Evolutionary conservation across 345 rosid species (phyloP), one percentile per base, ranked within the genome.

Genomic region (Syzygium jambos): DNA sequence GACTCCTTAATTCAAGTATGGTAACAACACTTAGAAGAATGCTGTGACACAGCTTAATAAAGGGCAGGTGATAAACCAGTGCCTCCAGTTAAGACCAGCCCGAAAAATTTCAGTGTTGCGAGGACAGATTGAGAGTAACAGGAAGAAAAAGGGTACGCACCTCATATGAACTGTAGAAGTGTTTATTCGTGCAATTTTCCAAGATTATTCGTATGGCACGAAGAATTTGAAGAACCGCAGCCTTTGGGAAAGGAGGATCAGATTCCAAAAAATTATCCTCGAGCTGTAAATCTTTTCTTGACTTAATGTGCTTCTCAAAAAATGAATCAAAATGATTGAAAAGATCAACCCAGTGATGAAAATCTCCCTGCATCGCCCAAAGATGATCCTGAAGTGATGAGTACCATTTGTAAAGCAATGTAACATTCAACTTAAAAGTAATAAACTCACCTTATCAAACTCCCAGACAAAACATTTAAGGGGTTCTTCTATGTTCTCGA

Each of bases 321-420:
- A 92, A 95, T 85, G 97, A 92, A 92, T 95, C 99, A 89, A 97
- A 97, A 90, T 96, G 92, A 92, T 96, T 96, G 89, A 97, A 96
- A 87, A 96, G 98, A 89, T 97, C 99, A 91, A 95, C 96, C 99
- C 99, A 97, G 51, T 97, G 99, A 93, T 96, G 98, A 89, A 97
- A 97, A 91, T 97, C 98, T 78, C 99, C 99, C 99, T 97, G 94
- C 90, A 90, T 6, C 65, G 92, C 80, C 25, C 55, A 85, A 12
- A 87, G 85, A 89, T 38, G 54, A 43, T 16, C 17, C 80, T 89
- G 84, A 87, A 86, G 89, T 27, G 88, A 89, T 89, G 83, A 80
- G 27, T 87, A 82, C 53, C 25, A 63, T 19, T 73, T 38, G 49
- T 38, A 41, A 38, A 73, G 82, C 82, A 73, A 73, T 73, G 25